These are phyloP conservation scores for Calocybe indica DNA, from an alignment of 768 basidiomycete genomes.

Conservation along the genomic window DNA sequence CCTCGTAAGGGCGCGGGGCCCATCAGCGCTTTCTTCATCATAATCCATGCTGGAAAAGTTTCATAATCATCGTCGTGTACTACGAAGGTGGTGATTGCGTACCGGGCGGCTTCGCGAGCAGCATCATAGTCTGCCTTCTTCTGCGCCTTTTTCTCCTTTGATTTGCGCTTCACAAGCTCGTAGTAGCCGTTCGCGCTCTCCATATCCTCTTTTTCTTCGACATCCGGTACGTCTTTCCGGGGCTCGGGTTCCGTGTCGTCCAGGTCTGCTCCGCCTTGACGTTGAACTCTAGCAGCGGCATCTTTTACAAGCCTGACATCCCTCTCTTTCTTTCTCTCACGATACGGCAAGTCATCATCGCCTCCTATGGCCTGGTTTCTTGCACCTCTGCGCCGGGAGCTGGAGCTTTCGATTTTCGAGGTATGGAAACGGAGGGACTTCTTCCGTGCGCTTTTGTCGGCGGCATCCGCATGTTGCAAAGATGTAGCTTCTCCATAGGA, in stretches of 20 bases:
- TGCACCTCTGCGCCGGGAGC: constrained; percentile 69
- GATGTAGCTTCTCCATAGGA: constrained; percentile 71
- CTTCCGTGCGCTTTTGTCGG: constrained; percentile 78
- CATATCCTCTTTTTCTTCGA: constrained; percentile 33
- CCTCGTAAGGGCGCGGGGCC: constrained; percentile 85
- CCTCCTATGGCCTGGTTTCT: constrained; percentile 70
- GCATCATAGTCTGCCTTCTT: constrained; percentile 83
- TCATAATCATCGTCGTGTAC: constrained; percentile 5
- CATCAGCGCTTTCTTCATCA: constrained; percentile 35
- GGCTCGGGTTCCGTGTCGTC: constrained; percentile 48
- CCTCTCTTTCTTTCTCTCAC: constrained; percentile 62
- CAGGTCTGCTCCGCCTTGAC: constrained; percentile 61
- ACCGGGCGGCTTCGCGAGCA: constrained; percentile 51
- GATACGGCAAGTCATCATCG: constrained; percentile 93
- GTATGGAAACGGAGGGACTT: constrained; percentile 92
- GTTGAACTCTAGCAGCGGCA: constrained; percentile 35
- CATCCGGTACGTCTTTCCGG: constrained; percentile 31
- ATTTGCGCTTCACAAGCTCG: constrained; percentile 75
- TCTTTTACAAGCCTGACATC: constrained; percentile 53
- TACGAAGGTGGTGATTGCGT: constrained; percentile 17
- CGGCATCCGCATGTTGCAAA: constrained; percentile 66
- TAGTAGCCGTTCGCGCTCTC: constrained; percentile 78
- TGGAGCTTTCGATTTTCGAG: constrained; percentile 80
- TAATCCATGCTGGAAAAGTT: constrained; percentile 17
- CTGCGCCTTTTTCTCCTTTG: constrained; percentile 65